Conservation (phyloP, 805 yeast species). For the Wickerhamiella spandovensis region DNA sequence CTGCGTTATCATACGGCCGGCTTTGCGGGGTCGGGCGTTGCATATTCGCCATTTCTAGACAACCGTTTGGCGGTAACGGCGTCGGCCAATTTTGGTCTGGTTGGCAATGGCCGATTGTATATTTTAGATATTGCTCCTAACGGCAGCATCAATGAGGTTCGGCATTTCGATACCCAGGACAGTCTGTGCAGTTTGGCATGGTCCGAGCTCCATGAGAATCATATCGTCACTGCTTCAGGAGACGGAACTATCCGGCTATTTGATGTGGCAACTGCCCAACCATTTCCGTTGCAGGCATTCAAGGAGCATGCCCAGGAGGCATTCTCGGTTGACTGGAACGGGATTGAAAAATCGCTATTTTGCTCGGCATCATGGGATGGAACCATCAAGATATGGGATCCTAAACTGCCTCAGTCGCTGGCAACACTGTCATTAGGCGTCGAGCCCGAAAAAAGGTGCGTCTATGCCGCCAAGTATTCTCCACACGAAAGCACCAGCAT, state of each 20-base stretch:
- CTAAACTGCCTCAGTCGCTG: constrained; percentile 18
- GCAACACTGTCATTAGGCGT: constrained; percentile 2
- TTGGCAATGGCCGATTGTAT: constrained; percentile 79
- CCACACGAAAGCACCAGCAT: constrained; percentile 70
- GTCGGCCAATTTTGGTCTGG: constrained; percentile 85
- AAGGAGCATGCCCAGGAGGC: constrained; percentile 70
- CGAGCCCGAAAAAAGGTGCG: constrained; percentile 27
- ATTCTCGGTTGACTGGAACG: constrained; percentile 60
- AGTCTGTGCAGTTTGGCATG: constrained; percentile 79
- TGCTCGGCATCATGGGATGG: constrained; percentile 91
- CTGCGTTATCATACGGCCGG: constrained; percentile 62
- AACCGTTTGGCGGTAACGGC: constrained; percentile 81
- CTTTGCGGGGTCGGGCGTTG: constrained; percentile 74
- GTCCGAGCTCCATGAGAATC: constrained; percentile 87
- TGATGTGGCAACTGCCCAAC: constrained; percentile 38
- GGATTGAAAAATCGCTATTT: constrained; percentile 53
- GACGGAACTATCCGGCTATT: constrained; percentile 80
- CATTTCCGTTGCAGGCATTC: constrained; percentile 20
- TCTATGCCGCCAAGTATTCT: constrained; percentile 68
- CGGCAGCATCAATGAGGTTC: constrained; percentile 46
- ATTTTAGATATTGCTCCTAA: constrained; percentile 52
- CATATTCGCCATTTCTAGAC: constrained; percentile 86
- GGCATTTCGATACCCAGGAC: constrained; percentile 79
- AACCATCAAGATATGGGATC: constrained; percentile 40
- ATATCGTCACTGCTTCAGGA: constrained; percentile 69